Conservation (phyloP, 495 filamentous ascomycete species). For the Penicillium ochrochloron region DNA sequence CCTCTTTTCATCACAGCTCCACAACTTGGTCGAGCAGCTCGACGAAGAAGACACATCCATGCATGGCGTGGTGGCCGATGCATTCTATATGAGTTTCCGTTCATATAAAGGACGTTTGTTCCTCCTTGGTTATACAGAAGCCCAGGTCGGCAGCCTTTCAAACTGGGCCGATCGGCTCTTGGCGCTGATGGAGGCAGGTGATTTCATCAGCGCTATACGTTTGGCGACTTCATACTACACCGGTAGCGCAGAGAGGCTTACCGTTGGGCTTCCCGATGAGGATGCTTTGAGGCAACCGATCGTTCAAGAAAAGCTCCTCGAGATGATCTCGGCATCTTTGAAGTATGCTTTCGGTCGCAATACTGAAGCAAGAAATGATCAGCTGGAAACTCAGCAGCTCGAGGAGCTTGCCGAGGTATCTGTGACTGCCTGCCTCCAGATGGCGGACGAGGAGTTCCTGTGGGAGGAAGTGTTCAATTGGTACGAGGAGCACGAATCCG, state of each 20-base stretch:
- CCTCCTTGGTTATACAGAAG: constrained; percentile 85
- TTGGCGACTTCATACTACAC: constrained; percentile 91
- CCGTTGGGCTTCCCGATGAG: constrained; percentile 91
- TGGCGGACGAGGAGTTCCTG: constrained; percentile 77
- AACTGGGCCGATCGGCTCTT: constrained; percentile 99
- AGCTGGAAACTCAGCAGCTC: constrained; percentile 61
- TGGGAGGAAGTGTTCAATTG: constrained; percentile 89
- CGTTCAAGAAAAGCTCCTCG: constrained; percentile 85
- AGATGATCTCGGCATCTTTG: constrained; percentile 92
- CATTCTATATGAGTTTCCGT: constrained; percentile 96
- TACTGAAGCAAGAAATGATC: constrained; percentile 47
- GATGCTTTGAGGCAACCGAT: constrained; percentile 72
- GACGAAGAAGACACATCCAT: constrained; percentile 87
- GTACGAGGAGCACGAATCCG: constrained; percentile 77
- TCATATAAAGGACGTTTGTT: constrained; percentile 94
- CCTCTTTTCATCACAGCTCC: constrained; percentile 82
- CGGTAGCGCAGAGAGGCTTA: constrained; percentile 86
- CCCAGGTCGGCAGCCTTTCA: constrained; percentile 86
- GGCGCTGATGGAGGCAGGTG: constrained; percentile 92
- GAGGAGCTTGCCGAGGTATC: constrained; percentile 81
- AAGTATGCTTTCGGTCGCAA: constrained; percentile 83
- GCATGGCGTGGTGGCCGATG: constrained; percentile 96
- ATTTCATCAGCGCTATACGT: constrained; percentile 87
- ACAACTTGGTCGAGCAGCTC: constrained; percentile 80
- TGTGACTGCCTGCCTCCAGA: constrained; percentile 78